Evolutionary conservation across 2,329 filamentous ascomycete species (phyloP), one percentile per base, ranked within the genome.

Genomic region (Neofusicoccum cordaticola): DNA sequence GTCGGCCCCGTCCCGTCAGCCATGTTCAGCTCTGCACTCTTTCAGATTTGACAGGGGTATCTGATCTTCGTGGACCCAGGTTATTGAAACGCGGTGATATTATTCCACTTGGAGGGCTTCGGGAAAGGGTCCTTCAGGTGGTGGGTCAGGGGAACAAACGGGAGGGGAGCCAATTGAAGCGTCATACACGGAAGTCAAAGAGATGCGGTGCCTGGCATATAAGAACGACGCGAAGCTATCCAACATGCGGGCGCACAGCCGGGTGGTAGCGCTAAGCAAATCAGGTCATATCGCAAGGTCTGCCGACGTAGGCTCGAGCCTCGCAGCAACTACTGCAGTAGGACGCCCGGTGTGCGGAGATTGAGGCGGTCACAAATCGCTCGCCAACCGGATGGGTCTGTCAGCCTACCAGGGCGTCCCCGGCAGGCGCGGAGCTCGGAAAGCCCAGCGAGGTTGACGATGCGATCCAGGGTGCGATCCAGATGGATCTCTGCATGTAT

Each of bases 401-500:
- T 27, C 27, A 13, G 9, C 6, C 37, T 22, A 19, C 31, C 41
- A 31, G 42, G 56, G 56, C 9, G 6, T 35, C 42, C 56, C 53
- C 31, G n/a, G 41, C 47, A n/a, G 7, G 7, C n/a, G 12, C 41
- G 31, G 41, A 58, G n/a, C 42, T 44, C 53, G 53, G 56, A 37
- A 19, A 34, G 41, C 9, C 35, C 27, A 19, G 11, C 42, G 27
- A 37, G 13, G 50, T 37, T 17, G 50, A 52, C 17, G 34, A 37
- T 52, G 31, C 27, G 27, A 47, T 42, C 35, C 37, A 31, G 50
- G 37, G 52, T 56, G 37, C 34, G 50, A 37, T 57, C 52, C 19
- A 57, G 52, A 44, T 57, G 44, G 56, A 60, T 60, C 56, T 47
- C 31, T 44, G 56, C n/a, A 37, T 17, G 56, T 13, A 39, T n/a